Base-by-base conservation (phyloP, 176 grass and related monocot species). In the Hsuehochloa calcarea region DNA sequence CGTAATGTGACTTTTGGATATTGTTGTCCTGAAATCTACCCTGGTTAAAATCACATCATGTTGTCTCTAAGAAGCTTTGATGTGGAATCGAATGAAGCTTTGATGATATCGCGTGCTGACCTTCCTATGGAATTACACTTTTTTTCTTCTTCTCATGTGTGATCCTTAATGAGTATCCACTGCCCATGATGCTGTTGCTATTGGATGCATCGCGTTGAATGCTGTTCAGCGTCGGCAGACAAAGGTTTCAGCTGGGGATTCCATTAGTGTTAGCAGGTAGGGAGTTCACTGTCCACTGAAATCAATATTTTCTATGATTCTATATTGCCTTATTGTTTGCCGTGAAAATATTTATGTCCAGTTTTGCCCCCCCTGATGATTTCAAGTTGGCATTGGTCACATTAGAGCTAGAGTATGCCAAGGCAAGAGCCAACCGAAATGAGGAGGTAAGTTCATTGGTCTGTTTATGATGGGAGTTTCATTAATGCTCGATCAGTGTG, bases 221-320 rank as follows among this genome's bases (percentile, higher is more conserved):
- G 96, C 96, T 64, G 94, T 98, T 75, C 96, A 98, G 65, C 90
- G 96, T 72, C 86, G 93, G 17, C 93, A 98, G 81, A 80, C 93
- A 15, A 94, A 93, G 86, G 96, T 98, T 87, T 98, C 96, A 22
- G 69, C 96, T 75, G 96, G 96, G 10, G 93, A 99, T 94, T 77
- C 92, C 19, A 80, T 99, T 39, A 82, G 83, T 26, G 86, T 96
- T 84, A 91, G 80, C 89, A 94, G 88, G 96, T 99, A 81, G 70
- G 80, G 45, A 78, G 25, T 25, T 81, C 68, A 55, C 29, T 81
- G 50, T 10, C 45, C 16, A 29, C 25, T 90, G 26, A 43, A 62
- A 77, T 68, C 14, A 10, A 31, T 82, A 35, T 43, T 71, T 66
- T 31, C 34, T 34, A 80, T 91, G 44, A 43, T 46, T n/a, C 19